Evolutionary conservation across 345 rosid genomes (phyloP), one percentile per base, ranked within the genome.

Genomic region (Eucalyptus pauciflora): DNA sequence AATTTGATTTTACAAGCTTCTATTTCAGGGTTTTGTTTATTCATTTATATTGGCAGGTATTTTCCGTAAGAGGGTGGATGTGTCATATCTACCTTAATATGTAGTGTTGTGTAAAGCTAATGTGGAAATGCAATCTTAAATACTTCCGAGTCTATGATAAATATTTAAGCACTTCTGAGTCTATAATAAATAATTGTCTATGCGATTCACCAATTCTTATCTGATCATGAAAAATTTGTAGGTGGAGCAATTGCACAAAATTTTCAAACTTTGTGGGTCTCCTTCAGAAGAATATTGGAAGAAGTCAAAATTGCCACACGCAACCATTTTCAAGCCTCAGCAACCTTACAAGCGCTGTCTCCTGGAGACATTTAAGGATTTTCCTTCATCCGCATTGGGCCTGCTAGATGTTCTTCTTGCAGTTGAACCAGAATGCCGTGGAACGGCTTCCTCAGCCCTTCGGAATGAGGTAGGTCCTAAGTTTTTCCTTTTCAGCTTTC

Each of bases 211-310:
- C 45, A 5, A 37, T 71, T 41, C 46, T 37, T 37, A 18, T 71
- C 48, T 71, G 46, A 71, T 71, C 15, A 22, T 29, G 88, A 69
- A 67, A 87, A n/a, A 87, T 56, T 79, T 87, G 25, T 79, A 94
- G 96, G 96, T 94, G 87, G 96, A 94, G 91, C 95, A 93, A 88
- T 90, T 94, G 86, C 96, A 94, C 87, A 94, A 93, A 90, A 93
- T 94, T 69, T 94, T 94, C 93, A 94, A 94, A 88, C 96, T 94
- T 52, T 94, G 96, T 86, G 96, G 96, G 7, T 94, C 95, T 29
- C 95, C 95, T 33, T 93, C 94, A 3, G 95, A 93, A 86, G 94
- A 91, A 71, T 93, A 94, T 89, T 94, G 96, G 95, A 93, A 93
- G 89, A 93, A 86, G 87, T 93, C 96, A 89, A 94, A 93, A 87